Evolutionary conservation across 495 filamentous ascomycete genomes (phyloP).

Genomic region (Penicillium egyptiacum): DNA sequence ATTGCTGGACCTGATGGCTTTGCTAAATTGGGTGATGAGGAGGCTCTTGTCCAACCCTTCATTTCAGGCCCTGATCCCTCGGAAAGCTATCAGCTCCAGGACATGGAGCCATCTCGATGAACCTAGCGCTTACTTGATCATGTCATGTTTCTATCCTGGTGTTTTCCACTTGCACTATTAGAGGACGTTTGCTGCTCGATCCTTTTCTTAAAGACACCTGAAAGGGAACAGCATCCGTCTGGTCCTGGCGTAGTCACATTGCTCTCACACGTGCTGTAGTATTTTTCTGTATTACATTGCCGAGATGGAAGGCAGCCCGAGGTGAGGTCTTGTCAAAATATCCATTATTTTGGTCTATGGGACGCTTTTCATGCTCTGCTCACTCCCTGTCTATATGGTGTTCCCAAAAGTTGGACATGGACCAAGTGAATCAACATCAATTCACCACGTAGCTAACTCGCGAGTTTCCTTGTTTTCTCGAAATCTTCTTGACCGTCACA

Average conservation of each 20-base stretch:
- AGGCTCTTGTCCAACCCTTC: conserved; percentile 27
- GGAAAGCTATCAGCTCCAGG: conserved; percentile 31
- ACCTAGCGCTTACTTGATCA: neutral
- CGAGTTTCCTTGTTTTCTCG: conserved; percentile 54
- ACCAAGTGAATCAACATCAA: conserved; percentile 1
- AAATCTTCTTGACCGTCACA: conserved; percentile 60
- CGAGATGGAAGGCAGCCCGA: neutral
- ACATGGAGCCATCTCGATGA: conserved; percentile 10
- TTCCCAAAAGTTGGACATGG: neutral
- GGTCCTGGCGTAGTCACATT: neutral
- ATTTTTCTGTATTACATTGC: neutral
- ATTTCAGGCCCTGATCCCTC: conserved; percentile 13
- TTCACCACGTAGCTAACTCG: conserved; percentile 53
- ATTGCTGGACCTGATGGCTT: conserved; percentile 35
- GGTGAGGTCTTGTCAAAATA: neutral
- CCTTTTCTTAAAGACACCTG: neutral
- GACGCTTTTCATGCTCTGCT: neutral
- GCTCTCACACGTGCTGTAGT: neutral
- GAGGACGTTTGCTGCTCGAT: neutral
- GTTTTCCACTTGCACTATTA: neutral
- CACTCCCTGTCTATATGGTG: neutral
- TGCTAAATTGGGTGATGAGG: conserved; percentile 51
- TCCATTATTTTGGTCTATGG: neutral
- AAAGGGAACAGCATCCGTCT: neutral
- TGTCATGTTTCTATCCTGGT: neutral